Conservation (phyloP, 768 basidiomycete genomes). For the Russula emetica region DNA sequence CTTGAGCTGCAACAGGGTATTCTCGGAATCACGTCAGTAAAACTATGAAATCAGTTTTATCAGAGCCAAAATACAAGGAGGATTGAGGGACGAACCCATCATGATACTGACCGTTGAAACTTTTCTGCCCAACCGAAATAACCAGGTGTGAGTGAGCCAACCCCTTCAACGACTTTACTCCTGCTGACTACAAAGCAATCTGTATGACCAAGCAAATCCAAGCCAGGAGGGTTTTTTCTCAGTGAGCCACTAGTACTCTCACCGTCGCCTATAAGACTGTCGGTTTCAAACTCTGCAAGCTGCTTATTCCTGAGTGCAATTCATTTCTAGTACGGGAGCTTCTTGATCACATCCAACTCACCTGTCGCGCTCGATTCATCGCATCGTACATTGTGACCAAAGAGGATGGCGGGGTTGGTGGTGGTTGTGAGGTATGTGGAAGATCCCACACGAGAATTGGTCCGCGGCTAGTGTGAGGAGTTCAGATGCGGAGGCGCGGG, state of each 20-base stretch:
- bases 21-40: constrained; percentile 81
- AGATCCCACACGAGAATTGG: no score
- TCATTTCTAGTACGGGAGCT: constrained; percentile 74
- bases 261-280: constrained; percentile 12
- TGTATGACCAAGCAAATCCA: constrained; percentile 47
- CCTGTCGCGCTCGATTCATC: constrained; percentile 97
- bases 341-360: constrained; percentile 93
- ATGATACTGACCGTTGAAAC: constrained; percentile 96
- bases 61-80: background rate
- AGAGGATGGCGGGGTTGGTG: no score
- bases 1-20: constrained; percentile 91
- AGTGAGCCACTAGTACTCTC: constrained; percentile 32
- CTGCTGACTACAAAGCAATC: constrained; percentile 94
- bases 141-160: constrained; percentile 91
- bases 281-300: constrained; percentile 19
- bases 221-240: constrained; percentile 26
- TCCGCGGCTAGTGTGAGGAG: no score
- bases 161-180: constrained; percentile 90
- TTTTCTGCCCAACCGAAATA: constrained; percentile 86
- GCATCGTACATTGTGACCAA: constrained; percentile 90
- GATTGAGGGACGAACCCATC: constrained; percentile 66
- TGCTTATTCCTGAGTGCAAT: constrained; percentile 43
- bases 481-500: no score
- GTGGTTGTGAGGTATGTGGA: no score
- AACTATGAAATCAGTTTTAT: constrained; percentile 43